These are phyloP conservation scores for Naematelia encephala DNA, from an alignment of 768 basidiomycete genomes.

Conservation along the genomic window DNA sequence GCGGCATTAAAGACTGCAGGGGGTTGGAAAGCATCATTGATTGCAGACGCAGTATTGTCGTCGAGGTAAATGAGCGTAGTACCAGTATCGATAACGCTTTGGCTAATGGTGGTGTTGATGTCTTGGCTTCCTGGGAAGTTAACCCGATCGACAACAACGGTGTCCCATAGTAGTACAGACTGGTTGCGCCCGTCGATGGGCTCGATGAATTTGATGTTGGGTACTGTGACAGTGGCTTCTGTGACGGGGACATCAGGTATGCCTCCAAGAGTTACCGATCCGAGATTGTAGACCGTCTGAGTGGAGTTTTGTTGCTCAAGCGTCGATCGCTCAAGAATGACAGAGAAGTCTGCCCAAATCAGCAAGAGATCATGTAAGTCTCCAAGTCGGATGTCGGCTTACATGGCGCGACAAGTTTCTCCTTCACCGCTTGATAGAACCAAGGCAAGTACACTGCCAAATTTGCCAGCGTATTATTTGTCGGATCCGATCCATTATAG, in stretches of 20 bases:
- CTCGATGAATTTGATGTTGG: not conserved
- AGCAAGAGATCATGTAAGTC: too few species aligned
- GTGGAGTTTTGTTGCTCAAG: not conserved
- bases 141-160: not conserved
- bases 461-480: not conserved
- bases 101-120: not conserved
- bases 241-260: not conserved
- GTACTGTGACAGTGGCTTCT: not conserved
- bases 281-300: not conserved
- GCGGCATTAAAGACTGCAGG: not conserved
- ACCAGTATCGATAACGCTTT: not conserved
- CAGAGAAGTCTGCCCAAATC: slow-evolving; percentile 4
- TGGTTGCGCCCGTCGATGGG: not conserved
- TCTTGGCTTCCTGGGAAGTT: not conserved
- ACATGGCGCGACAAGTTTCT: not conserved
- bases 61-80: not conserved
- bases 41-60: not conserved
- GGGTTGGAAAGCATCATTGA: not conserved
- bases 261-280: not conserved
- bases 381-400: not conserved
- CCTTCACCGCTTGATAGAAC: not conserved
- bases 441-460: not conserved
- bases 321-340: not conserved
- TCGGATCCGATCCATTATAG: not conserved
- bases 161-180: not conserved